Percentiles rank a stretch among this genome's conserved stretches.
Conservation (phyloP, 192 early-diverging fungal species). For the Backusella sp. region DNA sequence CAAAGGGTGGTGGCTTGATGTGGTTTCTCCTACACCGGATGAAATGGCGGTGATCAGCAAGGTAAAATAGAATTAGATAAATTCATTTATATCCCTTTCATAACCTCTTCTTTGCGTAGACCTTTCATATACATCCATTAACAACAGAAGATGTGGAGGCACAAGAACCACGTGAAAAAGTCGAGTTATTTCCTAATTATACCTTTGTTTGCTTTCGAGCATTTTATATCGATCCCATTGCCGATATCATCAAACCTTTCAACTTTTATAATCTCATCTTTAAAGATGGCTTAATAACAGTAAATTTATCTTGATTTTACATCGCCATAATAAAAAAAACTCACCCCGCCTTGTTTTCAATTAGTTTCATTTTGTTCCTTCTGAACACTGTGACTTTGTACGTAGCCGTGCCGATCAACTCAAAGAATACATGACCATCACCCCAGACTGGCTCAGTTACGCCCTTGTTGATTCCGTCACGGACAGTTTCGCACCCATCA, state of each 20-base stretch:
- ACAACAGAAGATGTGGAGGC: conserved; percentile 89
- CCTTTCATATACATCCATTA: conserved; percentile 76
- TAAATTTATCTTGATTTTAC: conserved; percentile 32
- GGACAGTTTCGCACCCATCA: conserved; percentile 65
- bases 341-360: neutral
- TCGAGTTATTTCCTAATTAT: conserved; percentile 86
- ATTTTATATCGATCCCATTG: conserved; percentile 57
- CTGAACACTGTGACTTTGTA: conserved; percentile 57
- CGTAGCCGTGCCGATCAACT: conserved; percentile 63
- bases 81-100: neutral
- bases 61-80: conserved; percentile 32
- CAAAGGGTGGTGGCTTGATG: conserved; percentile 69
- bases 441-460: conserved; percentile 73
- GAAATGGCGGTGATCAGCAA: conserved; percentile 60
- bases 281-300: conserved; percentile 69
- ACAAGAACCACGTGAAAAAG: conserved; percentile 90
- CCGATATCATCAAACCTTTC: conserved; percentile 11
- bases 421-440: conserved; percentile 35
- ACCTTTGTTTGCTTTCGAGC: conserved; percentile 90
- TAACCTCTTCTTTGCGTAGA: conserved; percentile 23
- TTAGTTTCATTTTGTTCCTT: conserved; percentile 61
- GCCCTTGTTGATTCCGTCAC: conserved; percentile 79
- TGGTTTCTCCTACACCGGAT: conserved; percentile 45
- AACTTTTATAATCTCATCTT: conserved; percentile 71
- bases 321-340: neutral